Evolutionary conservation across 208 protist species (phyloP), one percentile per base, ranked within the genome.

Genomic region (Wallacemonas collosoma): DNA sequence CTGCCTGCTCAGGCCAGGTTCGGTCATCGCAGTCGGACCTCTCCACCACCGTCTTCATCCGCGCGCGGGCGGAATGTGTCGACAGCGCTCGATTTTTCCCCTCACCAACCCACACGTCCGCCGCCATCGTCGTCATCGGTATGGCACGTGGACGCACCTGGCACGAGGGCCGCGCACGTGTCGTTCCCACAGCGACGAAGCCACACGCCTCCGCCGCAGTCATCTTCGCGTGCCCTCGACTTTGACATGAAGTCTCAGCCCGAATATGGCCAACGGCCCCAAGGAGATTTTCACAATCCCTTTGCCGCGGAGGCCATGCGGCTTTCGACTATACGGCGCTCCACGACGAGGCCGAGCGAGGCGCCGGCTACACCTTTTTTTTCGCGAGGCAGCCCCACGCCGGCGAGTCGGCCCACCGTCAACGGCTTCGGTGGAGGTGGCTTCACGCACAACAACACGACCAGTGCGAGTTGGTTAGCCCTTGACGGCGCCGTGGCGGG

Each of bases 401-500:
- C 62, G 36, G 62, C 45, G 6, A 53, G 9, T 6, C 66, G 67
- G 3, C 67, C 67, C 2, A 72, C 67, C 12, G 15, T 58, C 7
- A 72, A 62, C 55, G 36, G 6, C 9, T 51, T 60, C 39, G 40
- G 17, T 1, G 60, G 56, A 3, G 56, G 56, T 7, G 56, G 8
- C 7, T 15, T 17, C 26, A 17, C 53, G 47, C 39, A 39, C 43
- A 56, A 60, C 68, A 44, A 50, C 68, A 65, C 63, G 41, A 50
- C 6, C 41, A 65, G 40, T 26, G 15, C 60, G 11, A 65, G 60
- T 17, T 65, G 57, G 57, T 39, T 63, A 12, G 57, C 57, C 5
- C 7, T 63, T n/a, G 57, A 39, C 6, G 57, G 57, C 0, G 17
- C 26, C 26, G 0, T 26, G 26, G 26, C 26, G 26, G 26, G 26